Conservation (phyloP, 306 rosid species). For the Datisca glomerata region DNA sequence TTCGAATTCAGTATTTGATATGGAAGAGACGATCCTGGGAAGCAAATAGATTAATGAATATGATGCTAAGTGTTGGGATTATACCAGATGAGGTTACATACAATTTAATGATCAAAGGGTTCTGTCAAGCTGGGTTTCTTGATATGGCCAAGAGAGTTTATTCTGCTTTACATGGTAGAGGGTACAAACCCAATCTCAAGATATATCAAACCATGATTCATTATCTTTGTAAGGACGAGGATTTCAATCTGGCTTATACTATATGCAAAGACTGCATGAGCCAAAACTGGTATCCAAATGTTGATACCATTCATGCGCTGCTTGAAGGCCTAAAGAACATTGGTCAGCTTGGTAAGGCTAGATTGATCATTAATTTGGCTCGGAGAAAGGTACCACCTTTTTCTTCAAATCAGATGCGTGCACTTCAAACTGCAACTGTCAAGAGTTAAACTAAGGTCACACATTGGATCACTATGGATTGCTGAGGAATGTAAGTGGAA, state of each 20-base stretch:
- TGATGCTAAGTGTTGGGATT: conserved; percentile 43
- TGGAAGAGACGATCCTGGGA: conserved; percentile 50
- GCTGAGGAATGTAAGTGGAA: conserved; percentile 14
- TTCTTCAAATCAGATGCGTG: conserved; percentile 22
- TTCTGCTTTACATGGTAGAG: conserved; percentile 30
- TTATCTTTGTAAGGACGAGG: conserved; percentile 51
- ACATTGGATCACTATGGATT: no score
- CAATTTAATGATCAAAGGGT: conserved; percentile 68
- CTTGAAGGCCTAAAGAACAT: conserved; percentile 42
- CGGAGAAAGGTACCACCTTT: conserved; percentile 42
- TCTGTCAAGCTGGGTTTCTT: conserved; percentile 38
- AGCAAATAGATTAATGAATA: conserved; percentile 36
- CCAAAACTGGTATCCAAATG: conserved; percentile 55
- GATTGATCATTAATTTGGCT: conserved; percentile 29
- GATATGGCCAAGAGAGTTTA: conserved; percentile 68
- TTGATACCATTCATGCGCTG: conserved; percentile 42
- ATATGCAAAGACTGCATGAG: conserved; percentile 47
- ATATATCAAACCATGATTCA: conserved; percentile 84
- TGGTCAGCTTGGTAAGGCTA: conserved; percentile 33
- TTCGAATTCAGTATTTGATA: conserved; percentile 49
- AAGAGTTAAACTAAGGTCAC: conserved; percentile 19
- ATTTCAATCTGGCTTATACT: conserved; percentile 38
- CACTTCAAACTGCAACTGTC: conserved; percentile 21
- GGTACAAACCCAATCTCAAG: conserved; percentile 38
- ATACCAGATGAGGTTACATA: conserved; percentile 52